phyloP scores from a whole-genome alignment of 179 eudicot genomes.

The Silene coronaria region DNA sequence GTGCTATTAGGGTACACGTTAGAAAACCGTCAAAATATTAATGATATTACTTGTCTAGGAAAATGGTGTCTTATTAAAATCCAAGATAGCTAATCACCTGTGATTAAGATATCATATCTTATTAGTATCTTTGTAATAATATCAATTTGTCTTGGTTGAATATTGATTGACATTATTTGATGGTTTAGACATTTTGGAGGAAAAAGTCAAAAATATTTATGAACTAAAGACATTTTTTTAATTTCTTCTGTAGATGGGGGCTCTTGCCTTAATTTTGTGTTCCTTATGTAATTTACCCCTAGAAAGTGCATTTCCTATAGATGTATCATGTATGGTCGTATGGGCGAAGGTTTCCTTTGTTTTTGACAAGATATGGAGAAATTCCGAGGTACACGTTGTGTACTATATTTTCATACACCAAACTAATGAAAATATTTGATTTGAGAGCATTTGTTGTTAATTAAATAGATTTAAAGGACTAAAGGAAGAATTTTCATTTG shows the following conservation, averaged over 20 bases:
- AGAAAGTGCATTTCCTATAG: neutral
- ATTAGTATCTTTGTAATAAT: neutral
- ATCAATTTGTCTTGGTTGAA: conserved; percentile 5
- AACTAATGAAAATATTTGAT: no score
- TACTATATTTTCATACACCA: no score
- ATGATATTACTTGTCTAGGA: neutral
- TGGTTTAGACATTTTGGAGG: neutral
- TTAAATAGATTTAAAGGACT: no score
- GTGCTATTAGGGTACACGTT: neutral
- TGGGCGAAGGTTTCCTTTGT: neutral
- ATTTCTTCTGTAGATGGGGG: neutral
- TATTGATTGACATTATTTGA: neutral
- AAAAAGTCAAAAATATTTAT: neutral
- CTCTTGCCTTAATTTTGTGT: neutral
- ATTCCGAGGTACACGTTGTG: no score
- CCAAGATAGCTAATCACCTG: conserved; percentile 11
- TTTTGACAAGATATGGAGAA: neutral
- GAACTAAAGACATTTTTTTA: neutral
- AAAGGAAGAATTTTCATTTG: no score
- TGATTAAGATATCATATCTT: conserved; percentile 18
- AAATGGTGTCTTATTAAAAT: conserved; percentile 13
- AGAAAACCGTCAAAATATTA: neutral
- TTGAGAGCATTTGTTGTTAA: no score
- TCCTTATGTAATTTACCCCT: neutral
- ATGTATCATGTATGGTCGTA: no score